Evolutionary conservation across 2,329 filamentous ascomycete genomes (phyloP).

Genomic region (Zasmidium angulare): DNA sequence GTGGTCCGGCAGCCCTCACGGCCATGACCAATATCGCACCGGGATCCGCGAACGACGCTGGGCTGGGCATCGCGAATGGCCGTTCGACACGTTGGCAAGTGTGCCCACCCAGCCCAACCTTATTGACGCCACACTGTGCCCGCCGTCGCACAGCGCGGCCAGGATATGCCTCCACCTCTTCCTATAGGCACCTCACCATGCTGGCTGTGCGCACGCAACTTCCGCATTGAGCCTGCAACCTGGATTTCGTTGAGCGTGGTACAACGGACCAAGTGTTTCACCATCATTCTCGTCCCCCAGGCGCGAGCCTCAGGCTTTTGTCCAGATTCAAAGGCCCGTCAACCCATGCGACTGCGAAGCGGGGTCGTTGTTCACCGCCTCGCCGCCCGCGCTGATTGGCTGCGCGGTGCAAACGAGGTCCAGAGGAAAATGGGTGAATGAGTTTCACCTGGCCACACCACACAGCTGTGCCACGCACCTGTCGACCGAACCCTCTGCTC

Average conservation of each 20-base stretch:
- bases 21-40: not conserved
- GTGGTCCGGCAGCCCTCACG: not conserved
- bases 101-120: constrained; percentile 30
- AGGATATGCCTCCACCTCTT: constrained; percentile 1
- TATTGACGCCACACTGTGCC: constrained; percentile 20
- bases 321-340: not conserved
- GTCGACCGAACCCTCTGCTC: constrained; percentile 6
- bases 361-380: constrained; percentile 18
- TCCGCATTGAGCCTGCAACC: not conserved
- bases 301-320: no score
- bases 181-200: not conserved
- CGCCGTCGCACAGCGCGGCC: not conserved
- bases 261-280: not conserved
- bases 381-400: constrained; percentile 18
- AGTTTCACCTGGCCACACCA: not conserved
- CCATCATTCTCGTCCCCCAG: constrained; percentile 6
- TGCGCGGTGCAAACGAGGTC: constrained; percentile 18
- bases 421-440: not conserved
- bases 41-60: constrained; percentile 14
- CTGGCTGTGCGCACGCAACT: not conserved
- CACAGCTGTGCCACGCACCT: constrained; percentile 20
- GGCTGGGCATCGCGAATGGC: constrained; percentile 28
- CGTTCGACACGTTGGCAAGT: constrained; percentile 30
- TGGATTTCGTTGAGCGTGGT: not conserved
- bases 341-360: not conserved